phyloP scores from a whole-genome alignment of 164 flowering plant genomes.

The Chimonanthus praecox region DNA sequence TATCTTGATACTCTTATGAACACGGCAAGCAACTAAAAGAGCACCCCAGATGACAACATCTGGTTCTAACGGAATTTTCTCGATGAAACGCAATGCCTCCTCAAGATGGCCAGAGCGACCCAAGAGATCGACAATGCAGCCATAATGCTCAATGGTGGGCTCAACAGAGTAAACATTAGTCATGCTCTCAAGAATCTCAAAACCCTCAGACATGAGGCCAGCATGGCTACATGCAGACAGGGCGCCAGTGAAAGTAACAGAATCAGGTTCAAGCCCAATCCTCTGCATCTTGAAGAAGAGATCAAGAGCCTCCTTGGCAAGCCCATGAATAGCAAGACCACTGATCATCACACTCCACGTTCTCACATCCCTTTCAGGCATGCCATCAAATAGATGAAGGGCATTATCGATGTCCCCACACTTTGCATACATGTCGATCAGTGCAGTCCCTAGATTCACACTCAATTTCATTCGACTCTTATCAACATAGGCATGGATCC shows the following conservation, averaged over 20 bases:
- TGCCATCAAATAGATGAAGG: constrained; percentile 6
- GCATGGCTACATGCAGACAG: constrained; percentile 25
- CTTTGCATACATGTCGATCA: constrained; percentile 26
- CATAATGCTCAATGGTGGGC: constrained; percentile 19
- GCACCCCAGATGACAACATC: constrained; percentile 23
- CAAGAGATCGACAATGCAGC: constrained; percentile 18
- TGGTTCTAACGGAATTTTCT: constrained; percentile 15
- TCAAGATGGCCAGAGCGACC: constrained; percentile 13
- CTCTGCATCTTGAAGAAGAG: constrained; percentile 18
- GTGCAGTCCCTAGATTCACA: constrained; percentile 21
- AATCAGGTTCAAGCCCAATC: constrained; percentile 19
- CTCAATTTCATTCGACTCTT: constrained; percentile 7
- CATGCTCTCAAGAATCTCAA: constrained; percentile 16
- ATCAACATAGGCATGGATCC: constrained; percentile 26
- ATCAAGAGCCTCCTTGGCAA: constrained; percentile 17
- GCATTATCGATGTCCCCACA: constrained; percentile 26
- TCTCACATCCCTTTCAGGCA: constrained; percentile 23
- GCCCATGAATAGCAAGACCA: constrained; percentile 25
- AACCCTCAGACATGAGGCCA: constrained; percentile 19
- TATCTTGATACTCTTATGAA: constrained; percentile 19
- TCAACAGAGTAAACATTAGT: constrained; percentile 4
- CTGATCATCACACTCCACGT: constrained; percentile 27
- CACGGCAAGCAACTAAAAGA: constrained; percentile 25
- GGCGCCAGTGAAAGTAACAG: constrained; percentile 21
- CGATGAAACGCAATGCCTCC: constrained; percentile 13